Evolutionary conservation across 768 basidiomycete species (phyloP).

Genomic region (Psilocybe azurescens): DNA sequence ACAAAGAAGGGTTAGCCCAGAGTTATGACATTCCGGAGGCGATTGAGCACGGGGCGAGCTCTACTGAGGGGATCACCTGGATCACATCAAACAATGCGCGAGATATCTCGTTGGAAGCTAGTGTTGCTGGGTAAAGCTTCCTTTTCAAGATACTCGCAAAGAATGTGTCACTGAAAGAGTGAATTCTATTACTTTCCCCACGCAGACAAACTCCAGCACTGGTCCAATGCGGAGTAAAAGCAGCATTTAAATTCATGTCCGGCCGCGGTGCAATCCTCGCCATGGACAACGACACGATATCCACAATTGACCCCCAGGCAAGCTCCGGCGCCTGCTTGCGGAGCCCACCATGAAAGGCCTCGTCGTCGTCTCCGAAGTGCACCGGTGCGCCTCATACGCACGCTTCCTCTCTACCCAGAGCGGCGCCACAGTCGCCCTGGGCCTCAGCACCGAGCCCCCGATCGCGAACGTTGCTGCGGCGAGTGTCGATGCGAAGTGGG

Average conservation of each 20-base stretch:
- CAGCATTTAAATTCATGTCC: conserved; percentile 31
- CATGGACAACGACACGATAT: conserved; percentile 33
- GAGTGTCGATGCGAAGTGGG: conserved; percentile 24
- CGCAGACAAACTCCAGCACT: conserved; percentile 28
- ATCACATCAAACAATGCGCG: conserved; percentile 29
- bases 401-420: conserved; percentile 27
- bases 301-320: conserved; percentile 31
- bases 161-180: too few relatives aligned
- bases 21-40: conserved; percentile 28
- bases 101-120: conserved; percentile 23
- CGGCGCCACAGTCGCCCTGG: conserved; percentile 28
- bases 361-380: conserved; percentile 39
- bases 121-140: not conserved
- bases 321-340: conserved; percentile 31
- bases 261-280: conserved; percentile 34
- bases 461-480: conserved; percentile 20
- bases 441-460: conserved; percentile 3
- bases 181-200: not conserved
- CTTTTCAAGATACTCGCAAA: too few relatives aligned
- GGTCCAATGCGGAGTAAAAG: conserved; percentile 30
- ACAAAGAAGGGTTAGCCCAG: too few relatives aligned
- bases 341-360: conserved; percentile 25
- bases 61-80: conserved; percentile 30
- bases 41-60: conserved; percentile 22
- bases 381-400: conserved; percentile 37